phyloP scores from a whole-genome alignment of 306 rosid species.

The Clitoria ternatea region DNA sequence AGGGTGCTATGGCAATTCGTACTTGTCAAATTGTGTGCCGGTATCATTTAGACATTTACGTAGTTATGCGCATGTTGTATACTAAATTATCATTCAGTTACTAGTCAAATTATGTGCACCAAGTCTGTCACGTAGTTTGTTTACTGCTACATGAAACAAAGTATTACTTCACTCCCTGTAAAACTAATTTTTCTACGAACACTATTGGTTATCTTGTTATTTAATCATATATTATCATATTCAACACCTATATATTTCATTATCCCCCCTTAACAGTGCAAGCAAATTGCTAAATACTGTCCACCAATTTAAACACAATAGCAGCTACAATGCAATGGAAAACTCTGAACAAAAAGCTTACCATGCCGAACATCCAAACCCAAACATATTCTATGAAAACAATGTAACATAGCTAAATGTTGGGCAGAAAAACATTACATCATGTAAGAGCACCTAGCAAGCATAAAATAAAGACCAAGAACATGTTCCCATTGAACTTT shows the following conservation, averaged over 20 bases:
- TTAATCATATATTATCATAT: no score
- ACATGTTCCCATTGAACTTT: constrained; percentile 3
- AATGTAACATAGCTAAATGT: neutral
- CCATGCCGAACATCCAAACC: neutral
- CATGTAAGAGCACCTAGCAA: constrained; percentile 10
- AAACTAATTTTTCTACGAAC: neutral
- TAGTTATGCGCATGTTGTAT: neutral
- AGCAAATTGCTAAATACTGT: no score
- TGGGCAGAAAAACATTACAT: neutral
- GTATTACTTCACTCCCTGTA: neutral
- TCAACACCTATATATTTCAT: no score
- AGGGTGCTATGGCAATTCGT: neutral
- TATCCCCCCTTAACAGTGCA: no score
- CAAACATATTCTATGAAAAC: neutral
- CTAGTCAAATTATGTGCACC: neutral
- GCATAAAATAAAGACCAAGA: constrained; percentile 18
- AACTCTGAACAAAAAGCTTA: neutral
- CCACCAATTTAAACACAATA: neutral
- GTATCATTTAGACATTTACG: no score
- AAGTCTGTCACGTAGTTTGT: neutral
- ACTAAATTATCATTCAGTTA: neutral
- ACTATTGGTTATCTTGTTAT: constrained; percentile 25
- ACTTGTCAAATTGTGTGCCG: neutral
- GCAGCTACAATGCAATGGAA: neutral
- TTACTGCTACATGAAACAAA: neutral